Conservation (phyloP, 1,139 yeast species). For the Yamadazyma jaroonii region DNA sequence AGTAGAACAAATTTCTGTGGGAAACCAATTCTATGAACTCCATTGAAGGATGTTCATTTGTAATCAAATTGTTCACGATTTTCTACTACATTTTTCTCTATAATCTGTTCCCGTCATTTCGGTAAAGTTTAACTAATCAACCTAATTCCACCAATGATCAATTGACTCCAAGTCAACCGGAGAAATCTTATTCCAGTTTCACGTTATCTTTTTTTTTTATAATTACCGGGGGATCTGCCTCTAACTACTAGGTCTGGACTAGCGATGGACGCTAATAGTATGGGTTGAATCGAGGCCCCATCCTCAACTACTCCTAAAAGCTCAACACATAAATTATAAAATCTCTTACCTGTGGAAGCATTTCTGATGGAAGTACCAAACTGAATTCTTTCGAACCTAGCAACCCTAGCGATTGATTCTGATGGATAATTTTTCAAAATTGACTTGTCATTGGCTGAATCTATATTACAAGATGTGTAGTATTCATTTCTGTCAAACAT, state of each 20-base stretch:
- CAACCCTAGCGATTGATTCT: conserved; percentile 55
- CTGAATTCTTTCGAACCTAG: conserved; percentile 67
- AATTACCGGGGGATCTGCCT: conserved; percentile 69
- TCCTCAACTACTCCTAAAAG: conserved; percentile 49
- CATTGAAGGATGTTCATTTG: too few relatives aligned
- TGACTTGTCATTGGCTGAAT: conserved; percentile 29
- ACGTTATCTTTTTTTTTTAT: conserved; percentile 15
- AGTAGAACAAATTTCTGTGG: too few relatives aligned
- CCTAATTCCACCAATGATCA: too few relatives aligned
- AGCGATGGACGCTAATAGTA: conserved; percentile 40
- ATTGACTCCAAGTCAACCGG: too few relatives aligned
- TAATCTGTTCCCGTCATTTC: too few relatives aligned
- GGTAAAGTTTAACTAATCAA: too few relatives aligned
- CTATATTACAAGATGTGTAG: conserved; percentile 29
- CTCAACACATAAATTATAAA: conserved; percentile 54
- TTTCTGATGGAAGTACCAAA: conserved; percentile 60
- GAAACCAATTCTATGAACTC: too few relatives aligned
- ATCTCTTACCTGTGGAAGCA: conserved; percentile 42
- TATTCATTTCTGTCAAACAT: conserved; percentile 45
- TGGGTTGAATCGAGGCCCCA: conserved; percentile 38
- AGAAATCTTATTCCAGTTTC: too few relatives aligned
- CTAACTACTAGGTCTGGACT: conserved; percentile 66
- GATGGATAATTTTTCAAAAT: conserved; percentile 45
- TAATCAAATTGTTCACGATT: too few relatives aligned
- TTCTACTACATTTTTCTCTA: too few relatives aligned